A percentile compares a stretch with the other conserved stretches of the same genome.
Evolutionary conservation across 2,329 filamentous ascomycete species (phyloP).

Genomic region (Venturia asperata): DNA sequence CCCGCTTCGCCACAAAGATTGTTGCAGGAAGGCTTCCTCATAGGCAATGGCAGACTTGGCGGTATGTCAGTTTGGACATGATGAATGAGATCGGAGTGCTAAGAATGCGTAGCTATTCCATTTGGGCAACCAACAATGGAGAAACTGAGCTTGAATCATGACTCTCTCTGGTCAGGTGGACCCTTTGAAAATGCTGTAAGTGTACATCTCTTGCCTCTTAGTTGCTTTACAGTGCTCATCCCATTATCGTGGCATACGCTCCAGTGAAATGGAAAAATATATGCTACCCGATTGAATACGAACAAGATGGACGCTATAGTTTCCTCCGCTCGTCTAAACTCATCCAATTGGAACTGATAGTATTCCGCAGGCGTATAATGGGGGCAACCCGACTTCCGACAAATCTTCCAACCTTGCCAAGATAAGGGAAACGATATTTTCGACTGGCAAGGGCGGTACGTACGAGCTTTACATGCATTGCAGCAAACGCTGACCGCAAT

Average conservation of each 20-base stretch:
- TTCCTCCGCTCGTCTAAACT: background rate
- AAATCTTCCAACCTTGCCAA: slow-evolving; percentile 34
- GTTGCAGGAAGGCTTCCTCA: slow-evolving; percentile 33
- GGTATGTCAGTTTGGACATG: slow-evolving; percentile 26
- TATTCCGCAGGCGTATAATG: slow-evolving; percentile 21
- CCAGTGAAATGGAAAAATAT: background rate
- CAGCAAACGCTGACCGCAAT: slow-evolving; percentile 14
- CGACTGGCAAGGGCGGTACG: slow-evolving; percentile 43
- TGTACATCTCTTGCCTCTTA: background rate
- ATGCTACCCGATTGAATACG: background rate
- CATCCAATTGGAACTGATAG: background rate
- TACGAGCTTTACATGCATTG: background rate
- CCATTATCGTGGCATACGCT: background rate
- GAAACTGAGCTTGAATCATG: slow-evolving; percentile 41
- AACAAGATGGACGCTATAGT: background rate
- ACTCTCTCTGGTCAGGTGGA: slow-evolving; percentile 46
- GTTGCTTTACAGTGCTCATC: background rate
- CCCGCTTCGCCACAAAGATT: slow-evolving; percentile 24
- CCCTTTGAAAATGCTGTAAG: slow-evolving; percentile 40
- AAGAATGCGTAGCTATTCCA: slow-evolving; percentile 32
- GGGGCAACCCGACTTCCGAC: slow-evolving; percentile 39
- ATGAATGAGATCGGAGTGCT: background rate
- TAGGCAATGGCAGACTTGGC: slow-evolving; percentile 46
- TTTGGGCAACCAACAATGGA: slow-evolving; percentile 40
- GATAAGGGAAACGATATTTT: slow-evolving; percentile 43